Conservation (phyloP, 73 alveolate genomes). For the Tetrahymena elliotti region DNA sequence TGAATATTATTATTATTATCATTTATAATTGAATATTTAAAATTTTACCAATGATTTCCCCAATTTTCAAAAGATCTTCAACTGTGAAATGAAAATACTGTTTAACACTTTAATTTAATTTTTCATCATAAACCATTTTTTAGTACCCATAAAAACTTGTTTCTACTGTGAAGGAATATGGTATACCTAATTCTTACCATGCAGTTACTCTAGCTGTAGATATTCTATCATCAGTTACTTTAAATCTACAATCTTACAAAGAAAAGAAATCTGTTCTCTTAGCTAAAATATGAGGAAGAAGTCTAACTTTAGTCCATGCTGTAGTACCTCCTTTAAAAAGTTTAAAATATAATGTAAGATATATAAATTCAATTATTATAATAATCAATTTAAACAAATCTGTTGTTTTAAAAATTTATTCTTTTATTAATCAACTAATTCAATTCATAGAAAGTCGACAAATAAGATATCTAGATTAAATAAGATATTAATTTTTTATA, state of each 20-base stretch:
- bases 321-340: slow-evolving; percentile 46
- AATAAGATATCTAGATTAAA: too few species aligned
- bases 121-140: slow-evolving; percentile 6
- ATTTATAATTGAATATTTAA: too few species aligned
- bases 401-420: too few species aligned
- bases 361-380: too few species aligned
- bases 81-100: not conserved
- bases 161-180: slow-evolving; percentile 57
- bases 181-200: slow-evolving; percentile 50
- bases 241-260: slow-evolving; percentile 49
- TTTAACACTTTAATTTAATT: not conserved
- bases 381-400: too few species aligned
- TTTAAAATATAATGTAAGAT: not conserved
- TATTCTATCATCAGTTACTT: slow-evolving; percentile 35
- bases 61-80: slow-evolving; percentile 5
- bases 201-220: slow-evolving; percentile 62
- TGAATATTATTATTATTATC: too few species aligned
- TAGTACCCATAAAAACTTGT: slow-evolving; percentile 46
- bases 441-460: too few species aligned
- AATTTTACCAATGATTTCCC: slow-evolving; percentile 1
- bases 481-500: too few species aligned
- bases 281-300: slow-evolving; percentile 45
- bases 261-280: slow-evolving; percentile 22
- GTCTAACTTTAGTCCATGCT: slow-evolving; percentile 47
- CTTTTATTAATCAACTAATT: too few species aligned